These are phyloP conservation scores for Heterobasidion parviporum DNA, from an alignment of 1,284 basidiomycete genomes.

Conservation along the genomic window DNA sequence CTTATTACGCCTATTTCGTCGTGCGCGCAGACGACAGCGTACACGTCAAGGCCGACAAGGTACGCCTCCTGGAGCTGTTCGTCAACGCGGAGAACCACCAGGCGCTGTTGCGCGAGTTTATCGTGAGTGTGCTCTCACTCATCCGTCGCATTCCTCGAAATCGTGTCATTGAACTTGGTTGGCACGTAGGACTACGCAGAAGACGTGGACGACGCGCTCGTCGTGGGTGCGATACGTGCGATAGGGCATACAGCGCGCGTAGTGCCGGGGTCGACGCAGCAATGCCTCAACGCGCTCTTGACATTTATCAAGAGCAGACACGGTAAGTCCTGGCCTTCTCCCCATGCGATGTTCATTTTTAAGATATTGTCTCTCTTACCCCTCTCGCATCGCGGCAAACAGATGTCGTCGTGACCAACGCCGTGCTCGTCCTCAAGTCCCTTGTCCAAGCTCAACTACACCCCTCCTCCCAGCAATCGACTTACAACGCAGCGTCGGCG, in stretches of 20 bases:
- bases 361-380: not conserved
- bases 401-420: slow-evolving; percentile 70
- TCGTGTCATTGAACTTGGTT: not conserved
- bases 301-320: slow-evolving; percentile 68
- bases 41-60: slow-evolving; percentile 65
- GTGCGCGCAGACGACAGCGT: slow-evolving; percentile 59
- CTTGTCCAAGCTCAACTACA: slow-evolving; percentile 67
- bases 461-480: slow-evolving; percentile 13
- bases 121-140: slow-evolving; percentile 37
- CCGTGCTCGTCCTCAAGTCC: slow-evolving; percentile 78
- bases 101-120: slow-evolving; percentile 71
- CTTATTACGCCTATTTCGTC: slow-evolving; percentile 59
- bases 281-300: slow-evolving; percentile 72
- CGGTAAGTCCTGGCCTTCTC: slow-evolving; percentile 34
- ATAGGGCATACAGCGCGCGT: slow-evolving; percentile 69
- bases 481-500: slow-evolving; percentile 14
- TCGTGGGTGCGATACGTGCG: slow-evolving; percentile 65
- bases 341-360: not conserved
- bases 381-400: not conserved
- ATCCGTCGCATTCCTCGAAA: not conserved
- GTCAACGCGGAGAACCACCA: slow-evolving; percentile 61
- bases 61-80: slow-evolving; percentile 61
- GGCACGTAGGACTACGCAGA: slow-evolving; percentile 66
- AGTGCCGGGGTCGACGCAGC: slow-evolving; percentile 58
- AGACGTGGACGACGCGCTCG: slow-evolving; percentile 63